phyloP scores from a whole-genome alignment of 2,329 filamentous ascomycete genomes.

The Corinectria fuckeliana region DNA sequence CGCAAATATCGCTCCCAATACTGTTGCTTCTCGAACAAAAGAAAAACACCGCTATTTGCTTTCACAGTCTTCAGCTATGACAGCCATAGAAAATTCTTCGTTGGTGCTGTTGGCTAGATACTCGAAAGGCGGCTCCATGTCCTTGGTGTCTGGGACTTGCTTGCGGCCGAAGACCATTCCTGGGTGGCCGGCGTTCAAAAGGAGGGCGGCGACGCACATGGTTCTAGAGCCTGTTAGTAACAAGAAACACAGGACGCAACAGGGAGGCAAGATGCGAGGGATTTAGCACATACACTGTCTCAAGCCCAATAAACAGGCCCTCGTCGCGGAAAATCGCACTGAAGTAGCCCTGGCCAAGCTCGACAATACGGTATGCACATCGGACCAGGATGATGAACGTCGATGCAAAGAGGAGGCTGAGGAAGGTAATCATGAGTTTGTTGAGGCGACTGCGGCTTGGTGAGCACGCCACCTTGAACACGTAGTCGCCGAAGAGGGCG shows the following conservation, averaged over 20 bases:
- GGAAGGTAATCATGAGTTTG: conserved; percentile 54
- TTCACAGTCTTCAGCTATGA: background rate
- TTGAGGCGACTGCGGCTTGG: conserved; percentile 38
- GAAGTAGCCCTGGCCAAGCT: conserved; percentile 62
- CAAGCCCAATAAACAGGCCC: conserved; percentile 34
- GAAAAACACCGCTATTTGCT: background rate
- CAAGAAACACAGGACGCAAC: background rate
- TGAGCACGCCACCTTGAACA: conserved; percentile 40
- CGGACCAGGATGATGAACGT: conserved; percentile 63
- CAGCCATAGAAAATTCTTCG: conserved; percentile 9
- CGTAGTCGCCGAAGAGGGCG: conserved; percentile 50
- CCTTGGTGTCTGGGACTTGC: conserved; percentile 2
- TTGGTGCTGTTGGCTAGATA: conserved; percentile 3
- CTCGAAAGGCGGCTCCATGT: conserved; percentile 4
- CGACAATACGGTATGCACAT: conserved; percentile 64
- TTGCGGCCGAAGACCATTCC: conserved; percentile 22
- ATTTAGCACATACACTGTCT: conserved; percentile 29
- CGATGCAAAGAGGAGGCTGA: conserved; percentile 55
- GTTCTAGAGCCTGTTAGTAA: conserved; percentile 24
- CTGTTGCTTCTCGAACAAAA: background rate
- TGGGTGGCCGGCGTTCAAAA: conserved; percentile 33
- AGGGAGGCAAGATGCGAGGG: background rate
- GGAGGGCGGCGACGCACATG: conserved; percentile 31
- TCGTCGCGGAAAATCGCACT: conserved; percentile 36
- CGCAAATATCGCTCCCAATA: background rate